phyloP scores from a whole-genome alignment of 495 filamentous ascomycete genomes.

The Neurospora sp. region DNA sequence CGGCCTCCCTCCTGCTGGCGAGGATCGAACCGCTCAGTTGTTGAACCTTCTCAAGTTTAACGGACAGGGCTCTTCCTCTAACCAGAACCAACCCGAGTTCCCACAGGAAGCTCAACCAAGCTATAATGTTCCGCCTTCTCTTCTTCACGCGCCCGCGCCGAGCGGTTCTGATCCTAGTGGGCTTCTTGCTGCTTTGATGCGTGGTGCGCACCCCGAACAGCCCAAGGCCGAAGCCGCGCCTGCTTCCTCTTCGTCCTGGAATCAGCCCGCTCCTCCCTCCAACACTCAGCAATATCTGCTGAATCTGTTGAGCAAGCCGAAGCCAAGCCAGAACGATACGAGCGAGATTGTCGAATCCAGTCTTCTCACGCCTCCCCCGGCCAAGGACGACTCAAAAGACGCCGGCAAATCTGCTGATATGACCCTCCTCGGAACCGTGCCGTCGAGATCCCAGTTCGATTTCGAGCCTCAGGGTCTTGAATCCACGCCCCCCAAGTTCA shows the following conservation, averaged over 20 bases:
- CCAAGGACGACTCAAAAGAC: conserved; percentile 17
- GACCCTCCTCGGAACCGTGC: conserved; percentile 16
- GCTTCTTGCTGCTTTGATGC: conserved; percentile 44
- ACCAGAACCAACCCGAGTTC: conserved; percentile 5
- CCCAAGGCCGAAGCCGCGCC: conserved; percentile 25
- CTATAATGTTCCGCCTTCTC: conserved; percentile 13
- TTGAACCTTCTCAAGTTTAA: conserved; percentile 84
- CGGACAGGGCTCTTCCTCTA: conserved; percentile 30
- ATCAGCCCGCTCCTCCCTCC: conserved; percentile 28
- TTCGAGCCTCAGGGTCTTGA: conserved; percentile 25
- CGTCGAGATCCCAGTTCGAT: conserved; percentile 25
- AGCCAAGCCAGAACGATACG: conserved; percentile 40
- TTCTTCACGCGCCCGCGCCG: conserved; percentile 38
- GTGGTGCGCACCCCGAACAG: conserved; percentile 31
- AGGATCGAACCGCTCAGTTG: conserved; percentile 58
- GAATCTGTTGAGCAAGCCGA: conserved; percentile 41
- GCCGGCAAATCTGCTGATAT: conserved; percentile 13
- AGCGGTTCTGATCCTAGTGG: conserved; percentile 36
- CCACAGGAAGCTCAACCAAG: neutral
- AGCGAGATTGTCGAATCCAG: conserved; percentile 29
- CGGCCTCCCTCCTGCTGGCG: conserved; percentile 13
- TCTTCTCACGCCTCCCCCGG: conserved; percentile 29
- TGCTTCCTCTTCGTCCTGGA: conserved; percentile 23
- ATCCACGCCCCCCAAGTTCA: conserved; percentile 25
- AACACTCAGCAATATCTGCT: conserved; percentile 44